Percentiles rank a stretch among this genome's conserved stretches.
phyloP scores from a whole-genome alignment of 2,329 filamentous ascomycete genomes.

The Didymellaceae sp. region DNA sequence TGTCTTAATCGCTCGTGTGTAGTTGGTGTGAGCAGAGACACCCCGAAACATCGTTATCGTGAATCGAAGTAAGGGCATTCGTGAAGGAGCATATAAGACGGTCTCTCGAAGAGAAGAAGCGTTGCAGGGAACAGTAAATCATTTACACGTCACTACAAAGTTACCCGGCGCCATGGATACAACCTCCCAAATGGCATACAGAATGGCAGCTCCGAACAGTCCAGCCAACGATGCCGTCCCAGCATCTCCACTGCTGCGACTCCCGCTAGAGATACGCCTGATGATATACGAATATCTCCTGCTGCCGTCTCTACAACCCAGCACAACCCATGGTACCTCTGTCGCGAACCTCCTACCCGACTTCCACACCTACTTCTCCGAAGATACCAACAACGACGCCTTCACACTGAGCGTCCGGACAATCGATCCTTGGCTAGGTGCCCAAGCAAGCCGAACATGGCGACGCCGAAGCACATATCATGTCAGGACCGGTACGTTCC shows the following conservation, averaged over 20 bases:
- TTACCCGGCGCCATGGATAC: background rate
- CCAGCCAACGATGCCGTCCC: slow-evolving; percentile 7
- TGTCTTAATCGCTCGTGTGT: slow-evolving; percentile 6
- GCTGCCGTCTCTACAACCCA: slow-evolving; percentile 46
- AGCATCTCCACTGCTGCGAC: slow-evolving; percentile 49
- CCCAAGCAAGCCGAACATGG: slow-evolving; percentile 34
- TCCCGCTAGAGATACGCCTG: slow-evolving; percentile 56
- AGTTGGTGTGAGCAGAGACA: slow-evolving; percentile 10
- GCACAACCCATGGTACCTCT: slow-evolving; percentile 35
- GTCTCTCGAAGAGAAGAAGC: background rate
- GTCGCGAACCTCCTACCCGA: slow-evolving; percentile 47
- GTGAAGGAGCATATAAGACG: slow-evolving; percentile 4
- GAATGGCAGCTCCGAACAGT: slow-evolving; percentile 4
- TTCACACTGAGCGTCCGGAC: slow-evolving; percentile 53
- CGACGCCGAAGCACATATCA: slow-evolving; percentile 49
- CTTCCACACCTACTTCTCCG: slow-evolving; percentile 52
- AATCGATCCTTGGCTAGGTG: slow-evolving; percentile 49
- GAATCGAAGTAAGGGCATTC: slow-evolving; percentile 12
- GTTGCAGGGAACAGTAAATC: no score
- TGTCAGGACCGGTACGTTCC: slow-evolving; percentile 40
- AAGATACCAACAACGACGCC: slow-evolving; percentile 37
- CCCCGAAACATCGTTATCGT: slow-evolving; percentile 2
- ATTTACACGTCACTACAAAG: no score
- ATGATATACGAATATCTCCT: slow-evolving; percentile 56
- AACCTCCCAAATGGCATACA: slow-evolving; percentile 2